Conservation (phyloP, 495 filamentous ascomycete species). For the Tuber calosporum region DNA sequence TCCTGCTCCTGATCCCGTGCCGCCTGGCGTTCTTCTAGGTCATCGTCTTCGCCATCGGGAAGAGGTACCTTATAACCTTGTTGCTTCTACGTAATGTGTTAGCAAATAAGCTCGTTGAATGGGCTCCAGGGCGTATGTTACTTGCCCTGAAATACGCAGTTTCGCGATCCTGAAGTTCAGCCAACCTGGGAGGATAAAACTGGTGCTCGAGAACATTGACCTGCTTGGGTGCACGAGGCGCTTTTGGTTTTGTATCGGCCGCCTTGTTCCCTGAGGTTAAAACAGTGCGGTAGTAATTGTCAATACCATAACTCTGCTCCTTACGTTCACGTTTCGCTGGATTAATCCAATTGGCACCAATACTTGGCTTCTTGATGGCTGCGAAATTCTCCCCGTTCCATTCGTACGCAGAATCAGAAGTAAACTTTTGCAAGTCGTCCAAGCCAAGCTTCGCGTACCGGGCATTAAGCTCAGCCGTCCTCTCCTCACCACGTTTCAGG, state of each 20-base stretch:
- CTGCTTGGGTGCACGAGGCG: conserved; percentile 92
- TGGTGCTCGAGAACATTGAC: conserved; percentile 90
- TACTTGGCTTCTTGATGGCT: conserved; percentile 77
- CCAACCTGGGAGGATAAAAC: conserved; percentile 77
- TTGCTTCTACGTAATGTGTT: conserved; percentile 56
- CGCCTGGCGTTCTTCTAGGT: conserved; percentile 72
- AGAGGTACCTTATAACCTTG: conserved; percentile 87
- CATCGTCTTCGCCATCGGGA: conserved; percentile 75
- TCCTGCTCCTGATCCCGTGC: conserved; percentile 81
- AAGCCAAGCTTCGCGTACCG: conserved; percentile 97
- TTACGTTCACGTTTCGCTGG: conserved; percentile 97
- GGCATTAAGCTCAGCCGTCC: conserved; percentile 81
- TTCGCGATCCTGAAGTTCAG: conserved; percentile 89
- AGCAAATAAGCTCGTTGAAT: background rate
- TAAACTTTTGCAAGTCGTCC: conserved; percentile 96
- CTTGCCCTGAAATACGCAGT: conserved; percentile 68
- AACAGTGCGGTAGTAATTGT: conserved; percentile 95
- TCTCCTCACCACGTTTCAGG: conserved; percentile 74
- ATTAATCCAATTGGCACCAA: conserved; percentile 96
- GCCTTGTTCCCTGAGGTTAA: conserved; percentile 71
- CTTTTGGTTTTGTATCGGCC: conserved; percentile 85
- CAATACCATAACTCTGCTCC: conserved; percentile 94
- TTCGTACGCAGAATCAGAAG: conserved; percentile 91
- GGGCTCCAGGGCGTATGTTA: background rate
- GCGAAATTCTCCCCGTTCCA: conserved; percentile 98